Base-by-base conservation (phyloP, 2,329 filamentous ascomycete species). In the Fusarium nelsonii region DNA sequence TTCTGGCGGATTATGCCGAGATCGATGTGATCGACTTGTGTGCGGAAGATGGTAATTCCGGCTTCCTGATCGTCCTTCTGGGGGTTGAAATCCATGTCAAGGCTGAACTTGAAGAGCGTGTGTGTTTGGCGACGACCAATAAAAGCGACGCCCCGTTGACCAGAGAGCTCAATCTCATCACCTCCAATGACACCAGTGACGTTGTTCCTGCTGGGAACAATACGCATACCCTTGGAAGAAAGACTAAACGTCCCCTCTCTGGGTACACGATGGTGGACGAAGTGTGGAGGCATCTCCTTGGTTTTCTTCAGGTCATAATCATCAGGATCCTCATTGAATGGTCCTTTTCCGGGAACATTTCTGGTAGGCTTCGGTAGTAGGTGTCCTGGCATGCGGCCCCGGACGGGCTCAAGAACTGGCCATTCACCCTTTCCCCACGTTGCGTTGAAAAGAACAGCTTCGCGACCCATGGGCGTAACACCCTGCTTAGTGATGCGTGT, bases 391-490 rank as follows among this genome's bases (percentile, higher is more conserved):
- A 81, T 80, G 2, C 63, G 52, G 0, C 74, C 76, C 14, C 60
- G 58, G 5, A 77, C 68, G 1, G 61, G 64, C n/a, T 73, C 48
- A 54, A 83, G 65, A 50, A 82, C 41, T 0, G 86, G 86, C 83
- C 84, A 88, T 8, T 82, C 79, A 1, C 80, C 82, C 6, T 80
- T 74, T 0, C 80, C 63, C 87, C 85, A 89, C 3, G 77, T 83
- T 3, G 82, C 84, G 0, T 83, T 80, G 12, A 79, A 81, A 1
- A 85, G 63, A 4, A 84, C 78, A 0, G 80, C 81, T 68, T 85
- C 83, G 6, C 84, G 74, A 1, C 83, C 83, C 83, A 84, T 83
- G 0, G 81, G 80, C 30, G 79, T 81, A 14, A 80, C 46, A 70
- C 71, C 10, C 6, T 50, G 20, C 4, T 69, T 26, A 20, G 62